Conservation (phyloP, 1,284 basidiomycete genomes). For the Crucibulum parvulum region DNA sequence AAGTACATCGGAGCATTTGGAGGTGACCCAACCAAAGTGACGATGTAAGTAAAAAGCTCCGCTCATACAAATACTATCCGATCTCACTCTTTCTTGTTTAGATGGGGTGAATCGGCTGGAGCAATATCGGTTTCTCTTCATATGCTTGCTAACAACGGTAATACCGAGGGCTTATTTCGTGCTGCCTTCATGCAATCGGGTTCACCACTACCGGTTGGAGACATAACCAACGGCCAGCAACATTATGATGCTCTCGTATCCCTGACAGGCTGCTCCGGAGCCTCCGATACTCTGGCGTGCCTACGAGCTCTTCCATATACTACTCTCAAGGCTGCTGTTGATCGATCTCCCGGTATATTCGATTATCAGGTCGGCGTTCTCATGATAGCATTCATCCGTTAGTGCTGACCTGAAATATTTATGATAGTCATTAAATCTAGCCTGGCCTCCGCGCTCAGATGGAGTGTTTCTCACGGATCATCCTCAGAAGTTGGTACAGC, state of each 20-base stretch:
- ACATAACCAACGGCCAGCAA: conserved; percentile 46
- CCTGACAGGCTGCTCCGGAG: conserved; percentile 46
- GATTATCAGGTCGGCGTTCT: conserved; percentile 48
- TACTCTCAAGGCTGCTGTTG: conserved; percentile 48
- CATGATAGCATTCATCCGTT: not conserved
- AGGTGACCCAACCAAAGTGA: conserved; percentile 65
- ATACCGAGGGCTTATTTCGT: conserved; percentile 56
- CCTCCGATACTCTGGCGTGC: conserved; percentile 55
- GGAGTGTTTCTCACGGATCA: conserved; percentile 54
- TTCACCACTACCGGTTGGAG: conserved; percentile 47
- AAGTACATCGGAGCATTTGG: conserved; percentile 69
- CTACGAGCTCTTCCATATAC: conserved; percentile 51
- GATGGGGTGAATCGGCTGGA: conserved; percentile 68
- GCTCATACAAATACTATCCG: not conserved
- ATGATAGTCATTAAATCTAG: conserved; percentile 42
- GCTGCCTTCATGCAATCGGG: conserved; percentile 63
- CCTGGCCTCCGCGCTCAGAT: conserved; percentile 60
- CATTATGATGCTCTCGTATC: conserved; percentile 55
- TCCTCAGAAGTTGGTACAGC: conserved; percentile 37
- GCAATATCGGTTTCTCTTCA: conserved; percentile 59
- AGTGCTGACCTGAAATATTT: not conserved
- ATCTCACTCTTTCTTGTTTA: conserved; percentile 19
- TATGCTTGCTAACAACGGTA: conserved; percentile 58
- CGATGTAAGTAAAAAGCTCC: conserved; percentile 47
- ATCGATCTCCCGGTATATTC: conserved; percentile 48